phyloP scores from a whole-genome alignment of 2,329 filamentous ascomycete genomes.

The Neonectria magnoliae region DNA sequence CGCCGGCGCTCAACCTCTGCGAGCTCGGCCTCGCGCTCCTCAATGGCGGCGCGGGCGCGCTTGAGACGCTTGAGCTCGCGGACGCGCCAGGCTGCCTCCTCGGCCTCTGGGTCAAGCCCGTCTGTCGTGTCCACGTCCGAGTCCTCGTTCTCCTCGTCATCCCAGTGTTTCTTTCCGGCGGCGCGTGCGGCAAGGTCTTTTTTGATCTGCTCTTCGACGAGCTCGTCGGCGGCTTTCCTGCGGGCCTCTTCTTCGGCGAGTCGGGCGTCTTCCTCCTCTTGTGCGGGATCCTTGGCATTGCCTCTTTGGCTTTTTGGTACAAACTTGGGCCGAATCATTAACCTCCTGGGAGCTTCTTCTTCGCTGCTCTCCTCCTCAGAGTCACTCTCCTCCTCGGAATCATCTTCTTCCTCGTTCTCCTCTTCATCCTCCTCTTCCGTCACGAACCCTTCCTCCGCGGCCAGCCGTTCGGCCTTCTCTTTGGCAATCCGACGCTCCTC shows the following conservation, averaged over 20 bases:
- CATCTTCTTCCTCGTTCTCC: constrained; percentile 46
- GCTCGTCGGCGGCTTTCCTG: constrained; percentile 76
- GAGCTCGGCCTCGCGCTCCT: constrained; percentile 82
- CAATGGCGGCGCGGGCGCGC: constrained; percentile 85
- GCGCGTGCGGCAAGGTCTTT: constrained; percentile 80
- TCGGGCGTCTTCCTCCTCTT: constrained; percentile 49
- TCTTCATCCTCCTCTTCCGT: constrained; percentile 64
- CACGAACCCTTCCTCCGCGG: constrained; percentile 71
- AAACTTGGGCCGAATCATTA: constrained; percentile 73
- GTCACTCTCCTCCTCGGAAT: constrained; percentile 52
- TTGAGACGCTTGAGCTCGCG: constrained; percentile 90
- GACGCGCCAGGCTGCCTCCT: constrained; percentile 92
- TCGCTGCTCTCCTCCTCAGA: constrained; percentile 63
- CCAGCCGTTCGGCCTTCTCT: constrained; percentile 60
- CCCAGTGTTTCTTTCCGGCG: constrained; percentile 86
- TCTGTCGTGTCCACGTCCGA: constrained; percentile 90
- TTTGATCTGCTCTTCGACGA: constrained; percentile 90
- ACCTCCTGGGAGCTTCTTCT: constrained; percentile 63
- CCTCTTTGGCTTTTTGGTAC: constrained; percentile 67
- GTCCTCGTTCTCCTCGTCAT: constrained; percentile 75
- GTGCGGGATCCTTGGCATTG: constrained; percentile 42
- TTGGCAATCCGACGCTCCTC: constrained; percentile 60
- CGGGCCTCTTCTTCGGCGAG: constrained; percentile 68
- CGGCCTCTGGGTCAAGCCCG: constrained; percentile 84
- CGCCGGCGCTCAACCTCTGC: constrained; percentile 90